Evolutionary conservation across 1,284 basidiomycete genomes (phyloP).

Genomic region (Trametes polyzona): DNA sequence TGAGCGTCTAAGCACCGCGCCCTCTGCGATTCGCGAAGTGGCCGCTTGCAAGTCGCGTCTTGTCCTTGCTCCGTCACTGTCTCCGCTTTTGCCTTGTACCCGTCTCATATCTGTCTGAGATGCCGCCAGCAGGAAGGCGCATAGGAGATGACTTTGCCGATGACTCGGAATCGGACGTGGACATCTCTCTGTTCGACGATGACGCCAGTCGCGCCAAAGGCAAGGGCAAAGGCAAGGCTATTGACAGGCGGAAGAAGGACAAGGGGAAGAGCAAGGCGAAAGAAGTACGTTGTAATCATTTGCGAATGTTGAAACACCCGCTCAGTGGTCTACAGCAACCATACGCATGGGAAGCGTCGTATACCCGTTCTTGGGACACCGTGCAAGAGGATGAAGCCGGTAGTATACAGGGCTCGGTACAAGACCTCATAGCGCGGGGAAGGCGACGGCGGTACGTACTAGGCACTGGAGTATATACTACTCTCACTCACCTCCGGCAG

Average conservation of each 20-base stretch:
- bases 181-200: slow-evolving; percentile 43
- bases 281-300: slow-evolving; percentile 43
- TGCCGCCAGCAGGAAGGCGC: slow-evolving; percentile 28
- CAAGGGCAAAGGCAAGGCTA: slow-evolving; percentile 49
- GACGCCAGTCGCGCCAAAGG: slow-evolving; percentile 44
- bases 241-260: slow-evolving; percentile 44
- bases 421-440: slow-evolving; percentile 85
- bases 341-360: slow-evolving; percentile 96
- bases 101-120: background rate
- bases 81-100: background rate
- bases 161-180: slow-evolving; percentile 58
- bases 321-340: slow-evolving; percentile 52
- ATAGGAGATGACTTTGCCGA: slow-evolving; percentile 41
- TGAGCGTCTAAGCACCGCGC: no score
- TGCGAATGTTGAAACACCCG: background rate
- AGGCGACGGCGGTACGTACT: slow-evolving; percentile 75
- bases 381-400: slow-evolving; percentile 96
- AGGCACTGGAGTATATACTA: background rate
- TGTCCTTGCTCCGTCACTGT: background rate
- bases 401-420: slow-evolving; percentile 88
- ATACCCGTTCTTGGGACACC: slow-evolving; percentile 94
- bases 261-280: slow-evolving; percentile 58
- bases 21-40: no score
- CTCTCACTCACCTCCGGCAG: slow-evolving; percentile 39
- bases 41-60: no score